A percentile compares a stretch with the other conserved stretches of the same genome.
phyloP scores from a whole-genome alignment of 768 basidiomycete species.

The Boletus rubescentipes region DNA sequence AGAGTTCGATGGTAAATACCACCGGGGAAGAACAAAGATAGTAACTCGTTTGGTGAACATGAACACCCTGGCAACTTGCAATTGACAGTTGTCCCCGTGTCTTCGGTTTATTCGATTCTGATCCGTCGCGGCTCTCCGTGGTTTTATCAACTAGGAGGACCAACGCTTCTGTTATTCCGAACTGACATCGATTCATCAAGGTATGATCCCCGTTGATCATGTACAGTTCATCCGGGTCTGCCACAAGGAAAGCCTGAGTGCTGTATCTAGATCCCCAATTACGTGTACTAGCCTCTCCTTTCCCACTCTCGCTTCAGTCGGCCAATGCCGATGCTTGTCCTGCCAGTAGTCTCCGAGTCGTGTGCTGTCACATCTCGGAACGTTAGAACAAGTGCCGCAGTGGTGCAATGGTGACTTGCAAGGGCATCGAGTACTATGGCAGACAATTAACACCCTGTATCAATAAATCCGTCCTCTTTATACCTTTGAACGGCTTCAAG shows the following conservation, averaged over 20 bases:
- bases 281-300: neutral
- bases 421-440: neutral
- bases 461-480: neutral
- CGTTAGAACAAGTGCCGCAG: neutral
- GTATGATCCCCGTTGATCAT: neutral
- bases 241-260: neutral
- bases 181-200: neutral
- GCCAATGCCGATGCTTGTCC: conserved; percentile 1
- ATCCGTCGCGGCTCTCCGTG: conserved; percentile 3
- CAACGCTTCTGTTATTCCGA: neutral
- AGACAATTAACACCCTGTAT: neutral
- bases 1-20: neutral
- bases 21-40: conserved; percentile 1
- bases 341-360: neutral
- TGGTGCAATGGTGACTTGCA: neutral
- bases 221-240: conserved; percentile 1
- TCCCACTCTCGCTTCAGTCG: neutral
- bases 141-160: neutral
- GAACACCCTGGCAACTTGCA: neutral
- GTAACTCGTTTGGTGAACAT: conserved; percentile 1
- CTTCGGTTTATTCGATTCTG: conserved; percentile 2
- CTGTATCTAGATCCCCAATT: neutral
- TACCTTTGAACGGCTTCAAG: neutral
- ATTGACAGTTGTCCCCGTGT: conserved; percentile 8
- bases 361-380: conserved; percentile 1